Percentiles rank a stretch among this genome's conserved stretches.
phyloP scores from a whole-genome alignment of 78 protist species.

The Polysphondylium violaceum region DNA sequence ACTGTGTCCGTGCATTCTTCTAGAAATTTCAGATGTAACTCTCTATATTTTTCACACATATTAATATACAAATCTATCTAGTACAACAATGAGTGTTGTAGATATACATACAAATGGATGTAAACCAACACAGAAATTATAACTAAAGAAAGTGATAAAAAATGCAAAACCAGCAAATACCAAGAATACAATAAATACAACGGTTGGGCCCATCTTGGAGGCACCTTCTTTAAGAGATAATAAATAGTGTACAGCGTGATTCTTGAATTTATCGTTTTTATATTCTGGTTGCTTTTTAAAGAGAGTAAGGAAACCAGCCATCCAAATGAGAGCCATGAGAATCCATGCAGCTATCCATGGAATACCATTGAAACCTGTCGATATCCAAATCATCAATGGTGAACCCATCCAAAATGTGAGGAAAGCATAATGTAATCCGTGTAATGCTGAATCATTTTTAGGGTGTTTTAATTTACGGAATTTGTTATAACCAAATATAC shows the following conservation, averaged over 20 bases:
- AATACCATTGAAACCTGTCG: slow-evolving; percentile 45
- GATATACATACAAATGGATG: slow-evolving; percentile 54
- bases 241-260: background rate
- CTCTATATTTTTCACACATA: background rate
- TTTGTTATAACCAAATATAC: background rate
- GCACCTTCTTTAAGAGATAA: slow-evolving; percentile 5
- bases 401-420: slow-evolving; percentile 34
- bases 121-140: slow-evolving; percentile 44
- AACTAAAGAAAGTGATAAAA: slow-evolving; percentile 4
- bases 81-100: background rate
- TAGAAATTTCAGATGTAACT: slow-evolving; percentile 34
- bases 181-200: background rate
- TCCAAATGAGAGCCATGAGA: slow-evolving; percentile 27
- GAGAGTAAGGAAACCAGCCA: slow-evolving; percentile 26
- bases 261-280: slow-evolving; percentile 9
- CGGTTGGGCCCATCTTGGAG: background rate
- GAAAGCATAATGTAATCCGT: background rate
- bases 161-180: slow-evolving; percentile 26
- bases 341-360: slow-evolving; percentile 50
- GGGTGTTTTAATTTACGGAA: background rate
- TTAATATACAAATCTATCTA: background rate
- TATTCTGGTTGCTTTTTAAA: slow-evolving; percentile 6
- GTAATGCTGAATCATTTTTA: background rate
- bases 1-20: slow-evolving; percentile 34
- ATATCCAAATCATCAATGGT: slow-evolving; percentile 21